Conservation (phyloP, 2,329 filamentous ascomycete species). For the Kalmusia sp. region DNA sequence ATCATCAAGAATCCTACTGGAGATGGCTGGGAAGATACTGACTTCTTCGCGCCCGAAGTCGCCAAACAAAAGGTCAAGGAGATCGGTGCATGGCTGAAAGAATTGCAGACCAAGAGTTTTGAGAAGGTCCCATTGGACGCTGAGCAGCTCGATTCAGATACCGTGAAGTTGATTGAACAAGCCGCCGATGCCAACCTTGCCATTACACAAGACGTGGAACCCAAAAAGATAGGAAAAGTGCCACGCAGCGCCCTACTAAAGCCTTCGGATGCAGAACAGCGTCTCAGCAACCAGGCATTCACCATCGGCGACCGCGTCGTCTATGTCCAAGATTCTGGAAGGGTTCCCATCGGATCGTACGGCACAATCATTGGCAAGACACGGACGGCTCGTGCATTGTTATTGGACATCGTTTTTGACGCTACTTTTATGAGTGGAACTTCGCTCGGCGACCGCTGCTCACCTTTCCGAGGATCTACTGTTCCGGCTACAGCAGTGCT, state of each 20-base stretch:
- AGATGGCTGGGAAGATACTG: conserved; percentile 82
- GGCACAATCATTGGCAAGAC: conserved; percentile 97
- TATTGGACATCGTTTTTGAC: conserved; percentile 94
- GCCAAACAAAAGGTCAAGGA: conserved; percentile 88
- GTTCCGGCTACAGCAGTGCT: conserved; percentile 87
- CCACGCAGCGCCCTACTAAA: conserved; percentile 88
- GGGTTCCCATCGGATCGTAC: conserved; percentile 89
- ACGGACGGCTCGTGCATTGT: conserved; percentile 78
- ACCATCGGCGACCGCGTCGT: conserved; percentile 87
- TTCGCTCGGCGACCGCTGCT: conserved; percentile 86
- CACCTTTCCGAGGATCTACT: conserved; percentile 91
- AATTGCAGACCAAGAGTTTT: conserved; percentile 87
- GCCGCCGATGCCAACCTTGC: conserved; percentile 67
- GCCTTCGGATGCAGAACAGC: conserved; percentile 94
- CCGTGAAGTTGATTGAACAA: conserved; percentile 80
- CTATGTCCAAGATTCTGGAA: conserved; percentile 90
- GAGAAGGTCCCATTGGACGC: conserved; percentile 96
- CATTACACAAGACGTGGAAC: conserved; percentile 50
- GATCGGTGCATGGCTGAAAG: conserved; percentile 91
- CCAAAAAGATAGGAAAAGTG: conserved; percentile 78
- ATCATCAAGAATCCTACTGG: conserved; percentile 86
- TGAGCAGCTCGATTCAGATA: conserved; percentile 91
- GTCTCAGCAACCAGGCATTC: conserved; percentile 85
- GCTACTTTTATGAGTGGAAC: conserved; percentile 97
- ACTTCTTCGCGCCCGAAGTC: conserved; percentile 79